A percentile compares a stretch with the other conserved stretches of the same genome.
These are phyloP conservation scores for Apiotrichum brassicae DNA, from an alignment of 1,284 basidiomycete species.

Conservation along the genomic window DNA sequence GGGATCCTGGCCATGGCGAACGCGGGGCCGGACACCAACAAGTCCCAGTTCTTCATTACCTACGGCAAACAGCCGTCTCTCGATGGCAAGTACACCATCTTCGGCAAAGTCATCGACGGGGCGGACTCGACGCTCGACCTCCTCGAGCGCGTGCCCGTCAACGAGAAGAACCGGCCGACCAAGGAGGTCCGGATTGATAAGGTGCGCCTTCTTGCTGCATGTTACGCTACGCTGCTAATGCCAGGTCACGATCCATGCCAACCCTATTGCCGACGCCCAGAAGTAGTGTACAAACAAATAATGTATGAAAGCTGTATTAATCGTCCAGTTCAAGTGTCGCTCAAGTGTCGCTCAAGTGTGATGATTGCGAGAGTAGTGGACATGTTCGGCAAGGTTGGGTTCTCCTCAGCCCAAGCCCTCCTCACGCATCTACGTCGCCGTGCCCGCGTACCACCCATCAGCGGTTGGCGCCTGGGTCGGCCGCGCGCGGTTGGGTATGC, in stretches of 20 bases:
- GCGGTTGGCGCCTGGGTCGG: too few relatives aligned
- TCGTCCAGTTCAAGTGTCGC: too few relatives aligned
- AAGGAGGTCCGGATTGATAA: constrained; percentile 66
- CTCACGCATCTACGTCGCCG: too few relatives aligned
- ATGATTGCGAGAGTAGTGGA: too few relatives aligned
- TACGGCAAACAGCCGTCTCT: constrained; percentile 87
- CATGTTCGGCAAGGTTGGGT: background rate
- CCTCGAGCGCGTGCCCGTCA: constrained; percentile 86
- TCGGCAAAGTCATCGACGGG: constrained; percentile 93
- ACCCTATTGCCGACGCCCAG: constrained; percentile 57
- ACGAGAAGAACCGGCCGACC: constrained; percentile 79
- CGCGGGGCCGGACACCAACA: constrained; percentile 85
- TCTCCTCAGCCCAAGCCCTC: background rate
- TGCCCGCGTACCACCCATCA: too few relatives aligned
- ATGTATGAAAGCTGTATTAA: constrained; percentile 8
- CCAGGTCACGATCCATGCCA: constrained; percentile 87
- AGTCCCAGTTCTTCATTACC: constrained; percentile 88
- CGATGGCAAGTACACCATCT: constrained; percentile 90
- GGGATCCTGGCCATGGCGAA: constrained; percentile 97
- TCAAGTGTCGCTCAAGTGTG: too few relatives aligned
- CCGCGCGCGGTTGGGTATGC: constrained; percentile 44
- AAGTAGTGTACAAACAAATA: constrained; percentile 11
- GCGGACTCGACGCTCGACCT: constrained; percentile 78
- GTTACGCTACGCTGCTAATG: too few relatives aligned
- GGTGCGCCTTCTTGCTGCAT: background rate